Evolutionary conservation across 2,329 filamentous ascomycete species (phyloP), one percentile per base, ranked within the genome.

Genomic region (Teratosphaeriaceae sp.): DNA sequence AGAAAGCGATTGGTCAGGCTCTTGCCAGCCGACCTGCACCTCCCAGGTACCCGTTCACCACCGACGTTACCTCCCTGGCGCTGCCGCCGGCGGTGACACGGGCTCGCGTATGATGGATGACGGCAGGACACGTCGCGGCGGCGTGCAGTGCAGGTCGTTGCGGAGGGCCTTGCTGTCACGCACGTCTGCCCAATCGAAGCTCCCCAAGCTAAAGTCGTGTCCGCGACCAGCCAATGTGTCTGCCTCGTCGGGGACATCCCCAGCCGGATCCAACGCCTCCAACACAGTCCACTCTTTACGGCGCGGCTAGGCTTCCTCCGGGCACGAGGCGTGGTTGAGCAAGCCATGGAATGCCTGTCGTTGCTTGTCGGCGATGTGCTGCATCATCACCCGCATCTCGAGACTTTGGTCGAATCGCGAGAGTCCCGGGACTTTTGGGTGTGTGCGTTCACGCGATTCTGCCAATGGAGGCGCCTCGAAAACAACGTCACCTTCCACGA

Each of bases 21-120:
- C 92, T 27, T 27, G 24, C 24, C 13, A 8, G 24, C 24, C 13
- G 24, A 27, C 8, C 8, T 27, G 24, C 24, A 27, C 8, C 24
- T 8, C 24, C 8, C 24, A 13, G 13, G 24, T 13, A 27, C 8
- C 13, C 8, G 24, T 8, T 8, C 24, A 8, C 8, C 24, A 13
- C 8, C 24, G 8, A 8, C 8, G 24, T 27, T 27, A 13, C 13
- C 8, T 27, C 24, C 8, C 24, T 8, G 8, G 24, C 24, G 8
- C 24, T 27, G 24, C 8, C 24, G 24, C 24, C 24, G 8, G 24
- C 13, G 8, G n/a, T n/a, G n/a, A n/a, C n/a, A n/a, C n/a, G n/a
- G n/a, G n/a, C n/a, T n/a, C n/a, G n/a, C n/a, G n/a, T n/a, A n/a
- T n/a, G n/a, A n/a, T 40, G 38, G 38, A 16, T 26, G 26, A 31